phyloP scores from a whole-genome alignment of 345 rosid species.

The Adansonia digitata region DNA sequence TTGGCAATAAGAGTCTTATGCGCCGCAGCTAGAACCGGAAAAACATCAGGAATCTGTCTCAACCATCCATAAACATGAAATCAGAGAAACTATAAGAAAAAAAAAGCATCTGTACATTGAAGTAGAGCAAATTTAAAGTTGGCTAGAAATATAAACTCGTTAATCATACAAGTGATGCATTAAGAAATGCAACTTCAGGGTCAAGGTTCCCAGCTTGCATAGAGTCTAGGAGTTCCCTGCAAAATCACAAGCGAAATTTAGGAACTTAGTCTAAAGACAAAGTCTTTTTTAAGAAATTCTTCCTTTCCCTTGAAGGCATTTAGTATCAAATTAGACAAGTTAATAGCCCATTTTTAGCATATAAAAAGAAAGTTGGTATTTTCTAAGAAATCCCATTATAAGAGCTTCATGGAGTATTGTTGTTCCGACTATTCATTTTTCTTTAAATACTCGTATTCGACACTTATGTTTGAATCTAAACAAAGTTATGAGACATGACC shows the following conservation, averaged over 20 bases:
- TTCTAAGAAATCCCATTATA: neutral
- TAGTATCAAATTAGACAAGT: neutral
- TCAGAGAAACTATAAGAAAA: neutral
- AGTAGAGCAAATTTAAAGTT: neutral
- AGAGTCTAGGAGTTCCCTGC: constrained; percentile 64
- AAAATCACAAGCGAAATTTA: neutral
- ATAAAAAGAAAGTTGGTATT: neutral
- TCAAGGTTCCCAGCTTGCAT: constrained; percentile 75
- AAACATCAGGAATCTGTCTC: constrained; percentile 70
- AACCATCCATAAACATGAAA: neutral
- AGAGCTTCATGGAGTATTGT: neutral
- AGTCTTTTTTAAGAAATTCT: neutral
- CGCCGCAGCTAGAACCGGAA: constrained; percentile 85
- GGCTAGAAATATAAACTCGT: neutral
- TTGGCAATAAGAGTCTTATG: constrained; percentile 69
- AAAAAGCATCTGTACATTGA: neutral
- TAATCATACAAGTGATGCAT: constrained; percentile 72
- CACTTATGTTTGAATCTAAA: too few relatives aligned
- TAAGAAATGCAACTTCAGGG: constrained; percentile 80
- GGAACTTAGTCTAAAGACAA: neutral
- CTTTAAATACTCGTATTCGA: too few relatives aligned
- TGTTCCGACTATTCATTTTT: too few relatives aligned
- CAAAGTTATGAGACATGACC: too few relatives aligned
- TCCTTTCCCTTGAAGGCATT: neutral
- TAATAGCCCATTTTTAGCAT: neutral